Evolutionary conservation across 148 eudicot species (phyloP).

Genomic region (Vaccinium macrocarpon): DNA sequence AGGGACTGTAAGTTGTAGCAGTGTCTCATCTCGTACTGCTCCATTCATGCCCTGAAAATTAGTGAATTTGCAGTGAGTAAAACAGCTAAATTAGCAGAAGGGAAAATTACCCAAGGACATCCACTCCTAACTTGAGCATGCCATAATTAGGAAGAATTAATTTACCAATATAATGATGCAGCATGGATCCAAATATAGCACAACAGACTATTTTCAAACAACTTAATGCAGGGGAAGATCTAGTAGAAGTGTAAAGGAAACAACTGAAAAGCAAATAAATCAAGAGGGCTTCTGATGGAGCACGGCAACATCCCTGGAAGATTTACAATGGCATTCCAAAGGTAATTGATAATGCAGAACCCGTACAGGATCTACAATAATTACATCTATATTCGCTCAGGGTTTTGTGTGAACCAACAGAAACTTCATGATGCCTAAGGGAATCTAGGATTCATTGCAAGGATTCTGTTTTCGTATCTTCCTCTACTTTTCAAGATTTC

Average conservation of each 20-base stretch:
- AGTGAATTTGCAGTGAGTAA: neutral
- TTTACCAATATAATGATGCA: neutral
- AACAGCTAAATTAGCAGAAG: neutral
- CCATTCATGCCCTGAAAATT: constrained; percentile 63
- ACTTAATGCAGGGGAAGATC: neutral
- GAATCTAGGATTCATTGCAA: neutral
- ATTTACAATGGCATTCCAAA: neutral
- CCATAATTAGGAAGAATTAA: neutral
- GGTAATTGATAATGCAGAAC: neutral
- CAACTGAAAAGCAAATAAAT: neutral
- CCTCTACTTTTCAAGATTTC: neutral
- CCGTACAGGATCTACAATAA: neutral
- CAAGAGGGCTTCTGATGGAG: neutral
- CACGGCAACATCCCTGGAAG: neutral
- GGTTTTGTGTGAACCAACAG: neutral
- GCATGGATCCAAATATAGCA: neutral
- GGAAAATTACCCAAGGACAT: neutral
- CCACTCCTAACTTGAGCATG: neutral
- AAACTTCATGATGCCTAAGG: neutral
- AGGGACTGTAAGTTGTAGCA: constrained; percentile 66
- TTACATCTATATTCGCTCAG: neutral
- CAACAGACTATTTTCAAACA: neutral
- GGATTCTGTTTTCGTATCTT: neutral
- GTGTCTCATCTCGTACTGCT: constrained; percentile 58
- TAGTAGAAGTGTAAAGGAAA: neutral